Percentiles rank a stretch among this genome's conserved stretches.
phyloP scores from a whole-genome alignment of 768 basidiomycete genomes.

The Amanita muscaria region DNA sequence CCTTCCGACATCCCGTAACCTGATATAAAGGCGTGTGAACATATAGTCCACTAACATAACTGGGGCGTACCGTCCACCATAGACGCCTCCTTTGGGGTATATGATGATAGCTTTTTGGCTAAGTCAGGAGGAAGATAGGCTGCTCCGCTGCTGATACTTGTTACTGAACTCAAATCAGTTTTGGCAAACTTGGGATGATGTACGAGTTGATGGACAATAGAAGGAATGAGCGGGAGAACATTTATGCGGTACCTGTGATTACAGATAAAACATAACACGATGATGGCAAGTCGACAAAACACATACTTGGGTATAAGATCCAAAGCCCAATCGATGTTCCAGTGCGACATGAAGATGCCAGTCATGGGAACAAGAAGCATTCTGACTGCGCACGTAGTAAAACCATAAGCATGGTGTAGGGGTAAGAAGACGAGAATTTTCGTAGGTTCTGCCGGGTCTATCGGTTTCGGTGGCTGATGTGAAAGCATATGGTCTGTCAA shows the following conservation, averaged over 20 bases:
- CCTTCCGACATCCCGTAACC: slow-evolving; percentile 70
- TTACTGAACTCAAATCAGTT: slow-evolving; percentile 46
- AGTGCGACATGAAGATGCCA: slow-evolving; percentile 46
- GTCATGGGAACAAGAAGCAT: slow-evolving; percentile 38
- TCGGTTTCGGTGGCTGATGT: slow-evolving; percentile 28
- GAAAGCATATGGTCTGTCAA: too few species aligned
- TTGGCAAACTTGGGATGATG: slow-evolving; percentile 41
- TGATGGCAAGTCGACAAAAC: too few species aligned
- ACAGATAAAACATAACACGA: neutral
- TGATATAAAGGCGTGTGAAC: slow-evolving; percentile 14
- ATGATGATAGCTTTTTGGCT: slow-evolving; percentile 27
- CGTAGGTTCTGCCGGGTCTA: slow-evolving; percentile 37
- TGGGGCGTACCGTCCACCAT: slow-evolving; percentile 40
- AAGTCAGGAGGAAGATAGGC: slow-evolving; percentile 63
- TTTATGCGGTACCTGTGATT: slow-evolving; percentile 47
- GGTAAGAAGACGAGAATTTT: slow-evolving; percentile 53
- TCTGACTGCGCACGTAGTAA: slow-evolving; percentile 45
- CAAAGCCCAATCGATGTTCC: slow-evolving; percentile 32
- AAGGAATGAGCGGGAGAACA: slow-evolving; percentile 45
- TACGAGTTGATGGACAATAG: slow-evolving; percentile 55
- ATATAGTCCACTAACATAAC: slow-evolving; percentile 5
- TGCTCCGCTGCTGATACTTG: slow-evolving; percentile 41
- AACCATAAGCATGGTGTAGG: slow-evolving; percentile 58
- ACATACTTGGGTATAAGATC: neutral
- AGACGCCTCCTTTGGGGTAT: slow-evolving; percentile 25